Base-by-base conservation (phyloP, 345 rosid genomes). In the Eucalyptus paniculata region DNA sequence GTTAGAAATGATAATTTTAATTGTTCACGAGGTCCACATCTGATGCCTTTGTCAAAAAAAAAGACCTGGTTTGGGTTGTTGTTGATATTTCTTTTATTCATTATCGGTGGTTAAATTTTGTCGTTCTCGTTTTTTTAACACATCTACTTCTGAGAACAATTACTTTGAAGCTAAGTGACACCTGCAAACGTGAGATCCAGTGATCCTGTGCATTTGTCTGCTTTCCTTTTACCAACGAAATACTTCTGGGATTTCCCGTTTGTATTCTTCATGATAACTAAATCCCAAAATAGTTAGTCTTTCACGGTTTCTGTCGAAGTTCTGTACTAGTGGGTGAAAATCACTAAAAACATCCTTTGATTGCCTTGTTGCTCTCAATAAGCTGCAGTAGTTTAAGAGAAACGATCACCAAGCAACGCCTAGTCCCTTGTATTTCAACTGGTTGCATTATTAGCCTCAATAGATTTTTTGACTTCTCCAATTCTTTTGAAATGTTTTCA, bases 401-500 rank as follows among this genome's bases (percentile, higher is more conserved):
- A 34, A 69, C 26, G 2, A 37, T 69, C 44, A 17, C 44, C 44
- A 34, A 69, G 81, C 44, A 77, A 40, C 0, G 1, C 47, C 47
- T 77, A 40, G 30, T 77, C 47, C 83, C 83, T 77, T 21, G 28
- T 77, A 19, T 8, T 72, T 72, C 17, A 11, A 77, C 47, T 21
- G 30, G 65, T 86, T 86, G 67, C 44, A 1, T 53, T 53, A n/a
- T 23, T 53, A 32, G 56, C 54, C 49, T 34, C 18, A 14, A 32
- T 58, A 32, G 88, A 13, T 19, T 86, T 32, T 86, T 86, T 53
- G 34, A 86, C 47, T 34, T 47, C 28, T 51, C 30, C 28, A 86
- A 42, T 28, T 17, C 30, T 85, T 56, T 19, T 88, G 81, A 60
- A 80, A 60, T 87, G 21, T 45, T 14, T 87, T 89, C 94, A 97